phyloP scores from a whole-genome alignment of 192 early-diverging fungal species.

The Coemansia sp. region DNA sequence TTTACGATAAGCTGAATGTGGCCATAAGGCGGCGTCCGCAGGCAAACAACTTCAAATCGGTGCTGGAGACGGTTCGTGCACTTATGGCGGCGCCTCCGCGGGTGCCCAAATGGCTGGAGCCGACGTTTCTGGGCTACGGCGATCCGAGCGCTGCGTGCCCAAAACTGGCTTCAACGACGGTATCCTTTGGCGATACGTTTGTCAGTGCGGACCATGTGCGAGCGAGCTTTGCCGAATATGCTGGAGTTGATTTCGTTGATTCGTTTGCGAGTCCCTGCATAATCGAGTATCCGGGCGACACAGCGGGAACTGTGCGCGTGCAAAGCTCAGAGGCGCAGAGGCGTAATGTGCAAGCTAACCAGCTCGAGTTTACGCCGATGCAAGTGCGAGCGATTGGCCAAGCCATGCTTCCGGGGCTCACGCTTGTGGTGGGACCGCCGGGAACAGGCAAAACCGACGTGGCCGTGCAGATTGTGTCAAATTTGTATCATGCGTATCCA shows the following conservation, averaged over 20 bases:
- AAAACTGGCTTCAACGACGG: conserved; percentile 49
- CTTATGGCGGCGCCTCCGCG: conserved; percentile 58
- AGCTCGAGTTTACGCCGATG: conserved; percentile 78
- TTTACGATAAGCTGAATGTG: conserved; percentile 80
- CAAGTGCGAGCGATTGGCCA: conserved; percentile 85
- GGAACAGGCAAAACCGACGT: conserved; percentile 99
- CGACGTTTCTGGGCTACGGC: conserved; percentile 94
- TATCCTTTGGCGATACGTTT: conserved; percentile 90
- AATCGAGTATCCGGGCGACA: conserved; percentile 59
- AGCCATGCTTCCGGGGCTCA: conserved; percentile 83
- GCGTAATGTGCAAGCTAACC: conserved; percentile 65
- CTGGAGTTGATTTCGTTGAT: background rate
- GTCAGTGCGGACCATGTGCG: conserved; percentile 73
- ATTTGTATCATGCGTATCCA: conserved; percentile 90
- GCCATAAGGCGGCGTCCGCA: conserved; percentile 82
- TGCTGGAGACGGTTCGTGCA: conserved; percentile 86
- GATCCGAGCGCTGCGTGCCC: conserved; percentile 63
- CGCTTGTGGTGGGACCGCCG: conserved; percentile 94
- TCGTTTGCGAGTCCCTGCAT: conserved; percentile 64
- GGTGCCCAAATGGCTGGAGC: conserved; percentile 88
- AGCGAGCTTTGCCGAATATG: conserved; percentile 58
- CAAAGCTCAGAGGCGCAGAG: conserved; percentile 63
- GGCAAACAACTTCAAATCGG: conserved; percentile 93
- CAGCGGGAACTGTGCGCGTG: conserved; percentile 46
- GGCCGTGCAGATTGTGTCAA: conserved; percentile 94